Evolutionary conservation across 805 yeast genomes (phyloP), one percentile per base, ranked within the genome.

Genomic region (Candida loeiensis): DNA sequence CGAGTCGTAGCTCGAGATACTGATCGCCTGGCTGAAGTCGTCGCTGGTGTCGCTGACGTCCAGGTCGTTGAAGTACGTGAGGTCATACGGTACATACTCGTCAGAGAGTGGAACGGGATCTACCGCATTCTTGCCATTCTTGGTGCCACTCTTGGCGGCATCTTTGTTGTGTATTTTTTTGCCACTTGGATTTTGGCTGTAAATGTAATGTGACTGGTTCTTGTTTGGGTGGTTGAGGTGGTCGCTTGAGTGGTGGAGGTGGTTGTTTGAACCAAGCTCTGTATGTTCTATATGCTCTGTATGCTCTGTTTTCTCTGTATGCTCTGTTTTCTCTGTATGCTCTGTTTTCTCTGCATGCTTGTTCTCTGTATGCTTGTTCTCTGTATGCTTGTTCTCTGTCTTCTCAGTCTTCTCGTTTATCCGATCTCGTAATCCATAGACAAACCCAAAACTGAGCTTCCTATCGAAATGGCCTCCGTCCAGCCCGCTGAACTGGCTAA

Each of bases 41-140:
- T 37, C 40, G 11, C 32, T 26, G 17, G n/a, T 25, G 17, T 19
- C 28, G 9, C 28, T 24, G 27, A 24, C 36, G 15, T 39, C 42
- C 30, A 24, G 30, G 7, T 39, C 37, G 27, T 39, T 21, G 11
- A 38, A 38, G 8, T 33, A 32, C 14, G 43, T 39, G 31, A 39
- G 29, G 25, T 39, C 43, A 20, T 34, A 39, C 12, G 43, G 43
- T 24, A 39, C 43, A 29, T 39, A 39, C 35, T 39, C 35, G 31
- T 39, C 43, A 16, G 39, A 34, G 17, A 39, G 26, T 6, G 39
- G 38, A n/a, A n/a, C n/a, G n/a, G n/a, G n/a, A n/a, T n/a, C n/a
- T n/a, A n/a, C n/a, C n/a, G n/a, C n/a, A n/a, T 25, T 25, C n/a
- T 25, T 25, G 27, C 24, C 24, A 25, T 6, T 27, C 7, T n/a